Percentiles rank a stretch among this genome's conserved stretches.
Evolutionary conservation across 768 basidiomycete species (phyloP).

Genomic region (Leccinum obscurum): DNA sequence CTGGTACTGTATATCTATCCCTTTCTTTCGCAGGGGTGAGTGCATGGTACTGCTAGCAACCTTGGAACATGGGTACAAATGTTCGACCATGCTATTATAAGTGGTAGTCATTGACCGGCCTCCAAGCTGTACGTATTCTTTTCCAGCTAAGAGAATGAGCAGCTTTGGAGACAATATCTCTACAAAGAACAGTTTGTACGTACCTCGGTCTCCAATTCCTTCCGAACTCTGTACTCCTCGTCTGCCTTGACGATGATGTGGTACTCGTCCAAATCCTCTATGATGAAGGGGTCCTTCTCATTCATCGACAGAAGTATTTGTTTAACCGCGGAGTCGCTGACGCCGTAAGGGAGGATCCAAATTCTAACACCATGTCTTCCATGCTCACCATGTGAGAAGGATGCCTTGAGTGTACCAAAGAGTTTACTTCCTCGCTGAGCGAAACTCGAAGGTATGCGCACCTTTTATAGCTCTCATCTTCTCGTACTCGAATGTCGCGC

Average conservation of each 20-base stretch:
- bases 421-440: slow-evolving; percentile 7
- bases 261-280: slow-evolving; percentile 83
- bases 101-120: slow-evolving; percentile 19
- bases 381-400: slow-evolving; percentile 63
- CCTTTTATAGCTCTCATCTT: slow-evolving; percentile 68
- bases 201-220: slow-evolving; percentile 77
- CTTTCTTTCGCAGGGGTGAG: neutral
- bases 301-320: slow-evolving; percentile 84
- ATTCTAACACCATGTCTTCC: neutral
- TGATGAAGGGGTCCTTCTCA: slow-evolving; percentile 76
- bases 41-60: neutral
- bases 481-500: neutral
- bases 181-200: neutral
- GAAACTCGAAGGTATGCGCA: slow-evolving; percentile 26
- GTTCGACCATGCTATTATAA: neutral
- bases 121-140: slow-evolving; percentile 86
- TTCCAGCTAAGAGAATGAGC: slow-evolving; percentile 53
- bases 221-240: slow-evolving; percentile 70
- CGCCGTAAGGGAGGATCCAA: neutral
- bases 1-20: neutral
- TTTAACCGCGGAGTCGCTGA: slow-evolving; percentile 86
- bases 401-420: slow-evolving; percentile 44
- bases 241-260: slow-evolving; percentile 85
- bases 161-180: neutral
- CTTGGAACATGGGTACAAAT: neutral